phyloP scores from a whole-genome alignment of 2,329 filamentous ascomycete genomes.

The Periconia sp. region DNA sequence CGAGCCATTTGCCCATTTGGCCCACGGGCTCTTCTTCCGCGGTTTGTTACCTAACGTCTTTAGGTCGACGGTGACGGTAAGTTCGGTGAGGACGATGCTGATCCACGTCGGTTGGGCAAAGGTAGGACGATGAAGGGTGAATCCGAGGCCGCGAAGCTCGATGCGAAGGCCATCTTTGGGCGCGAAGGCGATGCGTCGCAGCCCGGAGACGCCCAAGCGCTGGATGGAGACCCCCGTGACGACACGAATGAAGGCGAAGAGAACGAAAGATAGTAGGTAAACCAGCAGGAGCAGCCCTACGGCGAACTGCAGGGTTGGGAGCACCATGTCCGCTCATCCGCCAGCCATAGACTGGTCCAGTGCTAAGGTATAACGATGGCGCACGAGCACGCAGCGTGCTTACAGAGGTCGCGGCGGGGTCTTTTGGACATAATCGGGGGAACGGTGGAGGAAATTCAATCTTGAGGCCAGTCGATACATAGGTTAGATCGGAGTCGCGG shows the following conservation, averaged over 20 bases:
- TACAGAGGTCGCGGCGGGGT: slow-evolving; percentile 17
- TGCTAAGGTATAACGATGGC: slow-evolving; percentile 14
- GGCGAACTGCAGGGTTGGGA: slow-evolving; percentile 69
- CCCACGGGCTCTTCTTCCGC: slow-evolving; percentile 36
- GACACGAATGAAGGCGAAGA: slow-evolving; percentile 92
- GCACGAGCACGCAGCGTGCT: slow-evolving; percentile 38
- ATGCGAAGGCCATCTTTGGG: slow-evolving; percentile 87
- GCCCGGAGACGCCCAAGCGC: slow-evolving; percentile 88
- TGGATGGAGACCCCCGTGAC: slow-evolving; percentile 95
- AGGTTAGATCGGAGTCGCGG: not conserved
- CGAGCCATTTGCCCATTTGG: slow-evolving; percentile 39
- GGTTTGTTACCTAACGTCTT: slow-evolving; percentile 61
- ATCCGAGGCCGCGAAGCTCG: slow-evolving; percentile 85
- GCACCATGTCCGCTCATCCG: slow-evolving; percentile 47
- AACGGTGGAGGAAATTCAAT: slow-evolving; percentile 19
- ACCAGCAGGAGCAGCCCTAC: slow-evolving; percentile 83
- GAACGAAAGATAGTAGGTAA: slow-evolving; percentile 89
- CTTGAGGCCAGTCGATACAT: slow-evolving; percentile 20
- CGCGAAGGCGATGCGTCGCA: slow-evolving; percentile 88
- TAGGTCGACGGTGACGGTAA: slow-evolving; percentile 83
- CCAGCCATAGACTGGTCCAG: slow-evolving; percentile 25
- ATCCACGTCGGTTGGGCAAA: slow-evolving; percentile 98
- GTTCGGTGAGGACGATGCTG: slow-evolving; percentile 84
- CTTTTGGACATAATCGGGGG: slow-evolving; percentile 40
- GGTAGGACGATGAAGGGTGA: slow-evolving; percentile 89